Evolutionary conservation across 768 basidiomycete species (phyloP), one percentile per base, ranked within the genome.

Genomic region (Phlebiopsis flavidoalba): DNA sequence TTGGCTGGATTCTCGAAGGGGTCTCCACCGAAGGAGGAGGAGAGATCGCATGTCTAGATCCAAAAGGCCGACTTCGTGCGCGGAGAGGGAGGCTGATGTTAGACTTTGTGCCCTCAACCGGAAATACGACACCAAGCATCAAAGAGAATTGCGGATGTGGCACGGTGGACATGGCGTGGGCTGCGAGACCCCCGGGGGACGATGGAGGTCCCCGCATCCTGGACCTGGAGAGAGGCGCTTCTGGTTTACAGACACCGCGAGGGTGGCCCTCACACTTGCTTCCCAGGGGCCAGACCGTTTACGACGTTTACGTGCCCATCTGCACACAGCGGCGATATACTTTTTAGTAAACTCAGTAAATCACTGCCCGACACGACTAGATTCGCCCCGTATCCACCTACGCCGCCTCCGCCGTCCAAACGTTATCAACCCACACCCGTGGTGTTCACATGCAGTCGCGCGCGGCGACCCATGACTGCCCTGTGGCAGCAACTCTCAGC

Each of bases 21-120:
- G 35, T 56, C 55, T 64, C 55, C 63, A 57, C 55, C 55, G 49
- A 60, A 35, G 33, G 37, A 40, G 26, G 26, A 31, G 58, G 19
- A 47, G 48, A 53, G 59, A 54, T 60, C 59, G 26, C 48, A 43
- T 35, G 37, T 21, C 21, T n/a, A 63, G 64, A 60, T 53, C 59
- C 64, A 63, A 54, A 54, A 57, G 62, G 58, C 60, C 61, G 62
- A 54, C 51, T 36, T 56, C 52, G 61, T 45, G 47, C 37, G 31
- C 22, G 47, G 62, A 64, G 48, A 50, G 59, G 60, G 46, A 53
- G 66, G 66, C 66, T 63, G 63, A 48, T 66, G 65, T 64, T 69
- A 69, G 63, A 54, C 66, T 71, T 69, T 64, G 69, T 52, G 66
- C 69, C 69, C 69, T 70, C 63, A 60, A 69, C 66, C 47, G 64